Base-by-base conservation (phyloP, 1,139 yeast genomes). In the Debaryomyces coudertii region DNA sequence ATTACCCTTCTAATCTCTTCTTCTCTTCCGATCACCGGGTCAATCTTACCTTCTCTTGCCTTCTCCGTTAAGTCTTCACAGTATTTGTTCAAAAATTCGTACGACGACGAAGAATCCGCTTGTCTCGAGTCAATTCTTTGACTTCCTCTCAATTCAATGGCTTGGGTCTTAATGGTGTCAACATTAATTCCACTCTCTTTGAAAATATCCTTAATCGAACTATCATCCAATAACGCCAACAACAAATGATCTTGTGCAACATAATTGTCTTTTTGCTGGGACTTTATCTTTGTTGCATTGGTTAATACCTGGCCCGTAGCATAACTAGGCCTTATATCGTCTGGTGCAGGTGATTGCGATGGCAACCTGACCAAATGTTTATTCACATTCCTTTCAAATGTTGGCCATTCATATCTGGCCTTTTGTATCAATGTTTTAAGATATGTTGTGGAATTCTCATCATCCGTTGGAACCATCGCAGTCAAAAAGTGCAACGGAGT, bases 11-110 rank as follows among this genome's bases (percentile, higher is more conserved):
- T 82, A 54, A 95, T 93, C 69, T 93, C 99, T 66, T 93, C 99
- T 66, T 93, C 99, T 71, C 99, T 85, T 45, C 99, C 99, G 63
- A 93, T 95, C 42, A 95, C 99, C 2, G 99, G 99, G 66, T 93
- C 99, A 51, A 93, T 82, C 64, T 87, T 88, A 62, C 99, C 99
- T 61, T 87, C 85, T 53, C 96, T 79, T 9, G 99, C 99, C 66
- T 83, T 83, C 58, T 89, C 95, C 0, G 99, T 95, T 73, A 93
- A 79, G 65, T 93, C 97, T 55, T 86, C 81, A 51, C 98, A 96
- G 66, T 93, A 93, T 65, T 95, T 93, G 51, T 79, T 73, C 60
- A 95, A 76, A 58, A 90, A 93, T 65, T 93, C 99, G 57, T 80
- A 83, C 48, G 87, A 80, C 40, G 85, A 82, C 9, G 93, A 86